Percentiles rank a stretch among this genome's conserved stretches.
Evolutionary conservation across 2,329 filamentous ascomycete species (phyloP).

Genomic region (Diaporthe velutina): DNA sequence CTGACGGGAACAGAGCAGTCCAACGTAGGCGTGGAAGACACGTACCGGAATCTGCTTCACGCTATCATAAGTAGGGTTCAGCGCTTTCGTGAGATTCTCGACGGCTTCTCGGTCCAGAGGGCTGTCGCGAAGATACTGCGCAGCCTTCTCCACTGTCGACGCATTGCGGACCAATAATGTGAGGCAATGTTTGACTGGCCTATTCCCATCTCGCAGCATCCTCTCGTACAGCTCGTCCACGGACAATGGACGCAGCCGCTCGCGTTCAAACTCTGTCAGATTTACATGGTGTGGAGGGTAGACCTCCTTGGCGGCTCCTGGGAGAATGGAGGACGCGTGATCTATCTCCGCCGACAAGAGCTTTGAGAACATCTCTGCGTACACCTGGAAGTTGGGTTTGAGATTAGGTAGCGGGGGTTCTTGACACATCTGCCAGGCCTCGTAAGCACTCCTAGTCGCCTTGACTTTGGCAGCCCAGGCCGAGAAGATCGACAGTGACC

Average conservation of each 20-base stretch:
- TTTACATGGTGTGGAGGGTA: slow-evolving; percentile 68
- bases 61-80: slow-evolving; percentile 41
- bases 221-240: slow-evolving; percentile 69
- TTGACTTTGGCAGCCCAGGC: slow-evolving; percentile 69
- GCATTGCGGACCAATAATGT: slow-evolving; percentile 68
- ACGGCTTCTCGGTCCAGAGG: slow-evolving; percentile 43
- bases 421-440: slow-evolving; percentile 69
- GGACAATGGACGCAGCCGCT: slow-evolving; percentile 71
- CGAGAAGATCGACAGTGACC: slow-evolving; percentile 52
- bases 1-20: slow-evolving; percentile 55
- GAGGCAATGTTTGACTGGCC: slow-evolving; percentile 64
- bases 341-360: slow-evolving; percentile 55
- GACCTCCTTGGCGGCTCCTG: slow-evolving; percentile 72
- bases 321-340: slow-evolving; percentile 51
- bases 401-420: slow-evolving; percentile 50
- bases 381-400: slow-evolving; percentile 59
- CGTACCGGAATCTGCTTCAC: slow-evolving; percentile 49
- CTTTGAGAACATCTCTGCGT: slow-evolving; percentile 72
- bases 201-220: slow-evolving; percentile 66
- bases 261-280: slow-evolving; percentile 74
- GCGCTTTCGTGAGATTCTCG: slow-evolving; percentile 39
- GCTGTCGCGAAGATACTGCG: slow-evolving; percentile 64
- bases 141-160: slow-evolving; percentile 58
- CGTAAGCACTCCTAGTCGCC: slow-evolving; percentile 71
- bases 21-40: slow-evolving; percentile 65